These are phyloP conservation scores for Rhizopogon rudus DNA, from an alignment of 768 basidiomycete species.

Conservation along the genomic window DNA sequence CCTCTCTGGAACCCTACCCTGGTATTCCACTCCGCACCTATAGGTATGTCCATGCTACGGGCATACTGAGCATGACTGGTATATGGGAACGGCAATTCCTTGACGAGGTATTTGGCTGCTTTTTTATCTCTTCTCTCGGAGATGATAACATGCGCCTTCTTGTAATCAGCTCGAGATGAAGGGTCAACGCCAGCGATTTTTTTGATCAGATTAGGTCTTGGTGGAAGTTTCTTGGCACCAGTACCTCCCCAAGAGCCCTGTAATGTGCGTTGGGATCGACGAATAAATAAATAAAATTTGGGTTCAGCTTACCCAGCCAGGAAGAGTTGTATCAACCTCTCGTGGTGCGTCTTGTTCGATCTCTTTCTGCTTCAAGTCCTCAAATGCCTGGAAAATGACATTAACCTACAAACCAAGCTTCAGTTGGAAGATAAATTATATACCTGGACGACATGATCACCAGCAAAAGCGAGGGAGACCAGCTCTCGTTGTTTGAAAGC, in stretches of 20 bases:
- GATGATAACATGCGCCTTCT: constrained; percentile 87
- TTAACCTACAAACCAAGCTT: neutral
- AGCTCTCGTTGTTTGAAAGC: constrained; percentile 90
- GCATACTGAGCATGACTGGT: constrained; percentile 93
- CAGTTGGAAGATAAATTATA: constrained; percentile 12
- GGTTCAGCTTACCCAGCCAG: constrained; percentile 74
- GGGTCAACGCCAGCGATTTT: constrained; percentile 81
- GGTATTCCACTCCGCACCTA: constrained; percentile 94
- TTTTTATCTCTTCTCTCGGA: constrained; percentile 96
- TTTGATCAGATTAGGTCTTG: constrained; percentile 73
- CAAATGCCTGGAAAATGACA: constrained; percentile 62
- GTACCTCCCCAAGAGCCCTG: constrained; percentile 92
- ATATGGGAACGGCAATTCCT: constrained; percentile 92
- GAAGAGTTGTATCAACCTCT: constrained; percentile 84
- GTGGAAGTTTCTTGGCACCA: constrained; percentile 55
- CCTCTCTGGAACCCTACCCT: constrained; percentile 77
- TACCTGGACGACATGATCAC: constrained; percentile 92
- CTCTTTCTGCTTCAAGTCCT: constrained; percentile 75
- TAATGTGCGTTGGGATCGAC: neutral
- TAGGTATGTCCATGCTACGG: constrained; percentile 69
- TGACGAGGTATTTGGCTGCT: constrained; percentile 81
- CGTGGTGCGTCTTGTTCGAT: constrained; percentile 84
- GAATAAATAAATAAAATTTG: neutral
- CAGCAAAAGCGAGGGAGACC: constrained; percentile 93
- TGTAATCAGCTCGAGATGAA: constrained; percentile 73